Evolutionary conservation across 116 monocot genomes (phyloP), one percentile per base, ranked within the genome.

Genomic region (Iris pallida): DNA sequence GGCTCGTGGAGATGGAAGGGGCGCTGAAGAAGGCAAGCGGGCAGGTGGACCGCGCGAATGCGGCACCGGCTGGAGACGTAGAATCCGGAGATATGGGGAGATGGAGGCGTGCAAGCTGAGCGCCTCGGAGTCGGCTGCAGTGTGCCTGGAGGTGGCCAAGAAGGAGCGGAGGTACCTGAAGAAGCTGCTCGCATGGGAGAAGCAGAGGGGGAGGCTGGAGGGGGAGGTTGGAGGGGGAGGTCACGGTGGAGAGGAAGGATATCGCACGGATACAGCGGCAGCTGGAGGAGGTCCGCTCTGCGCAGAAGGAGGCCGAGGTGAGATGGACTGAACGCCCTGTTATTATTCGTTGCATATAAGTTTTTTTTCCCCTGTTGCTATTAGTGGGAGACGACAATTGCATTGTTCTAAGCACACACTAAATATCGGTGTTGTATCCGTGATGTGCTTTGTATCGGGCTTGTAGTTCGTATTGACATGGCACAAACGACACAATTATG

Each of bases 61-160:
- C 81, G 9, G 76, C 75, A 59, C 51, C 61, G 78, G 70, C 66
- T 88, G 45, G 88, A 94, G 75, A 69, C 75, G 2, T 88, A 94
- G 77, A 90, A 90, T 77, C 85, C 88, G 3, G 90, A 88, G 72
- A 85, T 94, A 20, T 71, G 78, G 45, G 94, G 90, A 90, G 79
- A 85, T 90, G 85, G 90, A 85, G 70, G 90, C 90, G 8, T 80
- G 83, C 4, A 88, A 93, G 58, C 71, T 93, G 61, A 93, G 80
- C 45, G 88, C 85, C 0, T 79, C 89, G 0, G 93, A 93, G 64
- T 89, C 87, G 0, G 80, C 45, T 5, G 66, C 18, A 55, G 72
- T 64, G 2, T 74, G 80, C 55, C 45, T 80, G 68, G 84, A 87
- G 65, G 68, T 75, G 11, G 66, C 72, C 2, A 90, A 73, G 74